phyloP scores from a whole-genome alignment of 345 rosid genomes.

The Eucalyptus pauciflora region DNA sequence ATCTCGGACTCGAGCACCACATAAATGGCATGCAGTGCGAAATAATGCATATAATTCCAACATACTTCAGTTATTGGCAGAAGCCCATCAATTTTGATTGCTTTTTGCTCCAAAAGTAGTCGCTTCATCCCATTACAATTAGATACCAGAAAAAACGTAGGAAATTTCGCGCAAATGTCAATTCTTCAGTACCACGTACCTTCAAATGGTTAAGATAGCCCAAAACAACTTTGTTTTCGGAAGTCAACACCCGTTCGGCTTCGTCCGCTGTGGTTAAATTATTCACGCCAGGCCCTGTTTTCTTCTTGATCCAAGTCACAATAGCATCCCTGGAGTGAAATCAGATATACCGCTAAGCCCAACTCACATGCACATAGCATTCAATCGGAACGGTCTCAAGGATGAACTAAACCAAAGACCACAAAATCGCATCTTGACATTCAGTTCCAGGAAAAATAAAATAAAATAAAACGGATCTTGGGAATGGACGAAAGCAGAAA shows the following conservation, averaged over 20 bases:
- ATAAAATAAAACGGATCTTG: neutral
- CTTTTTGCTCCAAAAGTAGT: neutral
- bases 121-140: neutral
- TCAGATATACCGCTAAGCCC: neutral
- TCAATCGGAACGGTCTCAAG: neutral
- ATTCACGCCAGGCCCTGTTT: conserved; percentile 72
- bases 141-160: neutral
- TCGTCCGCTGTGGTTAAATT: conserved; percentile 80
- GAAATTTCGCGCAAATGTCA: neutral
- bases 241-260: conserved; percentile 68
- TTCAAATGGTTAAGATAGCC: conserved; percentile 81
- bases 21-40: neutral
- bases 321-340: conserved; percentile 58
- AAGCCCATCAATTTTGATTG: neutral
- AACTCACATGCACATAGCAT: neutral
- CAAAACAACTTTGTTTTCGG: conserved; percentile 71
- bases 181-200: conserved; percentile 26
- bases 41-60: neutral
- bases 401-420: neutral
- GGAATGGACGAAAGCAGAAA: neutral
- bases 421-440: neutral
- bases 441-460: neutral
- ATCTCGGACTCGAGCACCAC: neutral
- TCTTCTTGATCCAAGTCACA: conserved; percentile 95
- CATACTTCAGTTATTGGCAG: neutral